Conservation (phyloP, 768 basidiomycete genomes). For the Hypsizygus marmoreus region DNA sequence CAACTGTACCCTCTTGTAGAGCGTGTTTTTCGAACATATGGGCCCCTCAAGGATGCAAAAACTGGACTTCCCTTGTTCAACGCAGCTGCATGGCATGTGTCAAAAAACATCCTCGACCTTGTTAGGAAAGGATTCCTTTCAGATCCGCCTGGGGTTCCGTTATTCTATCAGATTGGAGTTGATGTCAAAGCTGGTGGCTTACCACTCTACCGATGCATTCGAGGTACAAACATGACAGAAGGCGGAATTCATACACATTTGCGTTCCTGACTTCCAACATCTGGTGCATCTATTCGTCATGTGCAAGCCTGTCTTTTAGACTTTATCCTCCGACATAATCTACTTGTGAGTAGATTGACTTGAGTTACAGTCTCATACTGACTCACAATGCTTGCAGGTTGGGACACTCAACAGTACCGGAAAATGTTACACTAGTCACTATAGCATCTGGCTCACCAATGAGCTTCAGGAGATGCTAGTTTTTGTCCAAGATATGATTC, state of each 20-base stretch:
- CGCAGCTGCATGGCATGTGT: conserved; percentile 26
- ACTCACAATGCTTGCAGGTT: conserved; percentile 17
- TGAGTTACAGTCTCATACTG: neutral
- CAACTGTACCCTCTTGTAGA: conserved; percentile 26
- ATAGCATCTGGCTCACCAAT: conserved; percentile 21
- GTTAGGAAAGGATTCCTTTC: conserved; percentile 28
- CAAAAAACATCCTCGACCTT: conserved; percentile 28
- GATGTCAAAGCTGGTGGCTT: conserved; percentile 23
- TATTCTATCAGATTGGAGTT: conserved; percentile 19
- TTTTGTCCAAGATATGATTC: neutral
- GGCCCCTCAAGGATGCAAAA: conserved; percentile 32
- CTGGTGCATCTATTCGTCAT: conserved; percentile 23
- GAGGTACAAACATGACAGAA: conserved; percentile 35
- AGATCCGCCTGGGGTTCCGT: conserved; percentile 29
- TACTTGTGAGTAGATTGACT: neutral
- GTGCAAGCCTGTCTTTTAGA: conserved; percentile 3
- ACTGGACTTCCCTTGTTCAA: conserved; percentile 32
- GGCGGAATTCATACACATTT: conserved; percentile 37
- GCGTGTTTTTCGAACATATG: conserved; percentile 30
- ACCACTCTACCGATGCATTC: conserved; percentile 26
- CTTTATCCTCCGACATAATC: conserved; percentile 15
- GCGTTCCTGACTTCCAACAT: conserved; percentile 19
- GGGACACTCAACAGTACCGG: conserved; percentile 24
- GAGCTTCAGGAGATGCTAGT: conserved; percentile 5
- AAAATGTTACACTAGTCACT: conserved; percentile 17